Evolutionary conservation across 1,284 basidiomycete species (phyloP).

Genomic region (Naganishia sp.): DNA sequence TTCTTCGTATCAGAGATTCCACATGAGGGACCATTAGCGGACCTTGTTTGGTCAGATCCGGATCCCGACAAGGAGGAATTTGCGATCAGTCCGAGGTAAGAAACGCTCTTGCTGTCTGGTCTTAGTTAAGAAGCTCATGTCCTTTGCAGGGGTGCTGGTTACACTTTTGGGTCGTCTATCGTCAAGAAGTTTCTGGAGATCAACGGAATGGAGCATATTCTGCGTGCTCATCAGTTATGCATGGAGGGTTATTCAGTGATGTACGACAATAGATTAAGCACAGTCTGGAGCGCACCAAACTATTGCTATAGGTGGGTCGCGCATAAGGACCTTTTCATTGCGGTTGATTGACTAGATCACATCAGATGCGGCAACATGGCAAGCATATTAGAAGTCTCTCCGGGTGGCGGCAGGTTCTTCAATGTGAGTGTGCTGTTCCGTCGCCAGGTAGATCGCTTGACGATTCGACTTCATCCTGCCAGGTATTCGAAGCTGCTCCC

Average conservation of each 20-base stretch:
- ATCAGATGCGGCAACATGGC: conserved; percentile 93
- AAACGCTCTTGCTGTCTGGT: not conserved
- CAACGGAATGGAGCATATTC: conserved; percentile 95
- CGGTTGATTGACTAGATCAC: conserved; percentile 40
- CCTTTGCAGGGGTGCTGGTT: conserved; percentile 81
- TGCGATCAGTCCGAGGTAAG: conserved; percentile 92
- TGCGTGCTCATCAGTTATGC: conserved; percentile 96
- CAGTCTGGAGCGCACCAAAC: conserved; percentile 90
- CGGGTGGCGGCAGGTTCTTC: conserved; percentile 85
- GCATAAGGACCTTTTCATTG: not conserved
- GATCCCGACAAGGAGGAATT: conserved; percentile 99
- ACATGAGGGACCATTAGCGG: conserved; percentile 99
- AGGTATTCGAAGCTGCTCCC: conserved; percentile 81
- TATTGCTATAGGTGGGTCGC: conserved; percentile 67
- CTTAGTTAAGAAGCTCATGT: not conserved
- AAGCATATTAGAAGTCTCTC: conserved; percentile 92
- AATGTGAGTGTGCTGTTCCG: conserved; percentile 64
- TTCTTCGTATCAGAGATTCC: conserved; percentile 74
- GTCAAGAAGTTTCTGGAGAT: conserved; percentile 96
- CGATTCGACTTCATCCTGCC: not conserved
- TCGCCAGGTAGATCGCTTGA: not conserved
- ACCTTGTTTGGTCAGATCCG: conserved; percentile 99
- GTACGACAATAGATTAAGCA: conserved; percentile 92
- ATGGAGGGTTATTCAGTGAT: conserved; percentile 98
- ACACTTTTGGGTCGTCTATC: conserved; percentile 97